phyloP scores from a whole-genome alignment of 345 rosid species.

The Salix viminalis region DNA sequence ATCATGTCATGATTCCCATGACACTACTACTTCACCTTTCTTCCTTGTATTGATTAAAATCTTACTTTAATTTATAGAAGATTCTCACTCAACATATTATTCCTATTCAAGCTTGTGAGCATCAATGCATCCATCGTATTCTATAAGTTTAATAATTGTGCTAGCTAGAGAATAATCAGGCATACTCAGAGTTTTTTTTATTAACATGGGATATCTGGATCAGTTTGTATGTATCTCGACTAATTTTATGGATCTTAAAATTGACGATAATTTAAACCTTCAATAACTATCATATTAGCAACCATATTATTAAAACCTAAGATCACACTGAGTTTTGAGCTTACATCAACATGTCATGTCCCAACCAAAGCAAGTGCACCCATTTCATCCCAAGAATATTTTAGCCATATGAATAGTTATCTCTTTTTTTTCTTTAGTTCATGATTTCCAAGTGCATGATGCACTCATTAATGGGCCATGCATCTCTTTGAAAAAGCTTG shows the following conservation, averaged over 20 bases:
- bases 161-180: background rate
- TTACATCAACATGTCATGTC: background rate
- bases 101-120: background rate
- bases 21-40: too few relatives aligned
- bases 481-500: background rate
- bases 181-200: too few relatives aligned
- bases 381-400: background rate
- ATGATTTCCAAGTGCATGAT: conserved; percentile 1
- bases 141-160: background rate
- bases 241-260: too few relatives aligned
- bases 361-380: background rate
- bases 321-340: too few relatives aligned
- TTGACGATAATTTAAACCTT: too few relatives aligned
- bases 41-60: too few relatives aligned
- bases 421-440: background rate
- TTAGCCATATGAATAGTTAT: background rate
- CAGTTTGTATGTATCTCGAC: background rate
- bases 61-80: too few relatives aligned
- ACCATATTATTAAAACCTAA: too few relatives aligned
- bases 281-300: too few relatives aligned
- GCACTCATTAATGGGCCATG: background rate
- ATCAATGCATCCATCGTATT: background rate
- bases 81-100: too few relatives aligned
- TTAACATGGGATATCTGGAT: too few relatives aligned
- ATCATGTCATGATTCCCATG: too few relatives aligned